phyloP scores from a whole-genome alignment of 768 basidiomycete genomes.

The Termitomyces sp. region DNA sequence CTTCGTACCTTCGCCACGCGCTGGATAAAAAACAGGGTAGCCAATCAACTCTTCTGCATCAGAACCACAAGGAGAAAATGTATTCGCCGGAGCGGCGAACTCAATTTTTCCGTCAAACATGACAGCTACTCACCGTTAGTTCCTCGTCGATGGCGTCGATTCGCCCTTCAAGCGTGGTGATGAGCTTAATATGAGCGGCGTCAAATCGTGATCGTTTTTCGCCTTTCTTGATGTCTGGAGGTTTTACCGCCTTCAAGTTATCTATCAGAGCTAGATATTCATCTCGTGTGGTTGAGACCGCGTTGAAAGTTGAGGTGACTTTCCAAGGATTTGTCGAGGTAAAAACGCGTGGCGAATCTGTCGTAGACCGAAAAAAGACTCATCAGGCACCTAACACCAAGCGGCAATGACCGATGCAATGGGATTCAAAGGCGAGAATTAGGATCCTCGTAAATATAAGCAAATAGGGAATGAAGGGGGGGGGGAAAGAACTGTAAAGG shows the following conservation, averaged over 20 bases:
- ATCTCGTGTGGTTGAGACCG: conserved; percentile 63
- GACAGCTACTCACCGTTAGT: conserved; percentile 61
- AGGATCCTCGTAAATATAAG: conserved; percentile 59
- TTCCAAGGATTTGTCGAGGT: conserved; percentile 90
- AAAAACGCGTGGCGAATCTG: conserved; percentile 84
- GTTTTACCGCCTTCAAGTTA: conserved; percentile 47
- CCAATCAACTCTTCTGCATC: conserved; percentile 6
- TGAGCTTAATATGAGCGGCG: conserved; percentile 53
- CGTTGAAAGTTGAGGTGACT: conserved; percentile 70
- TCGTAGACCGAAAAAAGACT: conserved; percentile 20
- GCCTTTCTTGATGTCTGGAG: conserved; percentile 38
- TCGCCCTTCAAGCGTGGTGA: conserved; percentile 58
- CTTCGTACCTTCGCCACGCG: conserved; percentile 65
- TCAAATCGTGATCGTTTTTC: conserved; percentile 54
- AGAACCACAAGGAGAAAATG: conserved; percentile 3
- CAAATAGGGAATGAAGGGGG: conserved; percentile 48
- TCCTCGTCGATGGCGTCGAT: conserved; percentile 66
- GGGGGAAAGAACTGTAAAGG: conserved; percentile 17
- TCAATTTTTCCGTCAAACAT: conserved; percentile 4
- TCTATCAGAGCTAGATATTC: conserved; percentile 68
- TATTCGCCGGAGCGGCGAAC: neutral
- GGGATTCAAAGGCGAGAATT: conserved; percentile 38
- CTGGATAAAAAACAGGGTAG: conserved; percentile 30
- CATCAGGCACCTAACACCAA: conserved; percentile 23
- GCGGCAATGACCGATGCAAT: conserved; percentile 31